A percentile compares a stretch with the other conserved stretches of the same genome.
Evolutionary conservation across 192 early-diverging fungal species (phyloP).

Genomic region (Entomortierella lignicola): DNA sequence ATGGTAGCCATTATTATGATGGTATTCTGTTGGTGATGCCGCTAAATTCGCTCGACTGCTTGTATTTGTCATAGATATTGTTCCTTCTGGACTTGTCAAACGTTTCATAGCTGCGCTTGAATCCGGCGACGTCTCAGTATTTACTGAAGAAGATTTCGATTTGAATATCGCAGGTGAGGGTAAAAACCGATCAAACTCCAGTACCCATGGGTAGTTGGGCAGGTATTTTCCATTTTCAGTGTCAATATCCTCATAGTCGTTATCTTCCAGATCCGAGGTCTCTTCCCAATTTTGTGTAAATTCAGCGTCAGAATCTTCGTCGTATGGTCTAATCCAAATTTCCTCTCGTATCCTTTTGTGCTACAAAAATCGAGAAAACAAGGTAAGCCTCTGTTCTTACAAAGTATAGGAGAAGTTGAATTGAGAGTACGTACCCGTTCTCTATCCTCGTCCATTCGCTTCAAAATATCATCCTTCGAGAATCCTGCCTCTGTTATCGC

Average conservation of each 20-base stretch:
- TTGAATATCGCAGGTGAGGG: slow-evolving; percentile 24
- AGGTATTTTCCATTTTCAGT: slow-evolving; percentile 53
- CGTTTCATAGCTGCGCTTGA: slow-evolving; percentile 10
- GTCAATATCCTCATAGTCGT: slow-evolving; percentile 58
- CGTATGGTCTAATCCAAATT: slow-evolving; percentile 63
- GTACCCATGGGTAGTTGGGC: slow-evolving; percentile 40
- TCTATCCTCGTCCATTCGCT: slow-evolving; percentile 69
- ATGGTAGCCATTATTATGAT: slow-evolving; percentile 9
- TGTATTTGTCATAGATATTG: slow-evolving; percentile 16
- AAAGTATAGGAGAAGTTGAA: background rate
- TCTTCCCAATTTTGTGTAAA: slow-evolving; percentile 61
- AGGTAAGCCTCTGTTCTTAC: background rate
- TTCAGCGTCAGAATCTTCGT: slow-evolving; percentile 56
- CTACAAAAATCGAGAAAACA: slow-evolving; percentile 17
- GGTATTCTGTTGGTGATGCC: background rate
- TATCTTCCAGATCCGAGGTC: slow-evolving; percentile 58
- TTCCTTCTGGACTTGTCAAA: slow-evolving; percentile 33
- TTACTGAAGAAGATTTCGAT: background rate
- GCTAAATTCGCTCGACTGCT: background rate
- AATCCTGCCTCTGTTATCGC: slow-evolving; percentile 39
- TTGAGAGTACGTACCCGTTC: slow-evolving; percentile 58
- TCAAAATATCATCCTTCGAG: slow-evolving; percentile 62
- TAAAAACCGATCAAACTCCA: slow-evolving; percentile 42
- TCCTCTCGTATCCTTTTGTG: slow-evolving; percentile 68
- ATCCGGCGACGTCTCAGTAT: background rate